These are phyloP conservation scores for Dovyalis caffra DNA, from an alignment of 345 rosid species.

Conservation along the genomic window DNA sequence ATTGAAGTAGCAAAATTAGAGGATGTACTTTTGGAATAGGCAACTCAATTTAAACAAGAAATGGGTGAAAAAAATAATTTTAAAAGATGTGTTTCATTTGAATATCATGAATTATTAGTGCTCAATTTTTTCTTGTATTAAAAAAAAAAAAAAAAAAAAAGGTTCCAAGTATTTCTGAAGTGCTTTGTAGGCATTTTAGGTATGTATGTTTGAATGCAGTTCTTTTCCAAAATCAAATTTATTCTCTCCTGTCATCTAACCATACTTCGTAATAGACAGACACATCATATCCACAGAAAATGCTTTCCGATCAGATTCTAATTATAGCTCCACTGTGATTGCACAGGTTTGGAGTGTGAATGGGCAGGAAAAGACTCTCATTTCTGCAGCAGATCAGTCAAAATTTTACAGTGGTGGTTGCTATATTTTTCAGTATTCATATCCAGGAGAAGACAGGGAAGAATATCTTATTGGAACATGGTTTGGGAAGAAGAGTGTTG, in stretches of 20 bases:
- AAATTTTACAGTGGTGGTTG: slow-evolving; percentile 90
- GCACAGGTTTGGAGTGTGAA: slow-evolving; percentile 87
- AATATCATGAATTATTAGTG: neutral
- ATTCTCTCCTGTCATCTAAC: neutral
- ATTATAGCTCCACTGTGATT: slow-evolving; percentile 15
- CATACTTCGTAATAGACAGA: neutral
- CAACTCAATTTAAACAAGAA: neutral
- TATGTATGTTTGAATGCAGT: neutral
- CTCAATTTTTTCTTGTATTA: neutral
- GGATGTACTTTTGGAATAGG: neutral
- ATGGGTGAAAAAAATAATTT: neutral
- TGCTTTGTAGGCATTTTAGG: neutral
- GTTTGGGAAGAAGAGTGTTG: slow-evolving; percentile 91
- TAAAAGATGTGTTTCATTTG: neutral
- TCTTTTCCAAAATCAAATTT: neutral
- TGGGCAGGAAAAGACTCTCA: slow-evolving; percentile 64
- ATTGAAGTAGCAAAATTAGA: neutral
- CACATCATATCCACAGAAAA: neutral
- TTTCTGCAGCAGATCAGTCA: slow-evolving; percentile 78
- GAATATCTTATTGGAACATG: slow-evolving; percentile 89
- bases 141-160: too few species aligned
- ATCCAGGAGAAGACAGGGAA: slow-evolving; percentile 91
- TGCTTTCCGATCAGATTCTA: slow-evolving; percentile 5
- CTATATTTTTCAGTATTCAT: slow-evolving; percentile 82
- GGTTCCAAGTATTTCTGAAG: neutral